Base-by-base conservation (phyloP, 768 basidiomycete species). In the Cystoderma amianthinum region DNA sequence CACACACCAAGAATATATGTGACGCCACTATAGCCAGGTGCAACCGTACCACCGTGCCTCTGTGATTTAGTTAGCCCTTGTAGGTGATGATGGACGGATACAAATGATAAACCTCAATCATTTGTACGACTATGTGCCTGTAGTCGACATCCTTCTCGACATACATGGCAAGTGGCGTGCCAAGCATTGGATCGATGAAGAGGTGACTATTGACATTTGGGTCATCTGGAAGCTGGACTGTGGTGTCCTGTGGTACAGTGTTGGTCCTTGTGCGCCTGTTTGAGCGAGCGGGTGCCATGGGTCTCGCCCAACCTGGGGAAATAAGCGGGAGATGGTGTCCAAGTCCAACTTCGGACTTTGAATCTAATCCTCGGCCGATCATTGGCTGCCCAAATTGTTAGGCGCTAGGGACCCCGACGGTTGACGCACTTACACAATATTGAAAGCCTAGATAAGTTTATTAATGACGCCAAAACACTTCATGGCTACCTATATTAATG, bases 121-220 rank as follows among this genome's bases (percentile, higher is more conserved):
- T 63, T 35, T 79, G 76, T 23, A 76, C 69, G 39, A 92, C 63
- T 40, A 59, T 48, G 13, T 83, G 78, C 52, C 76, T 77, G 63
- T 88, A 80, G 16, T 74, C 68, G 16, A 91, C 83, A 43, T 90
- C 86, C 50, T 86, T 84, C 52, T 88, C 85, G 52, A 92, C 70
- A 63, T 84, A 92, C 46, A 90, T 70, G 17, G 72, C 62, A 39
- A 91, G 71, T 2, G 86, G 79, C 1, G 69, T 77, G 51, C 89
- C 89, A 59, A 87, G 74, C 76, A 86, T 82, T 50, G 84, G 85
- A 57, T 92, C 88, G 38, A 88, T 65, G 55, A 92, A 92, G 42
- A 91, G 70, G 39, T 72, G 69, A 32, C 54, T 56, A 48, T 67
- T 65, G 47, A 63, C 54, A 46, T 62, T 58, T 51, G 60, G 65